Base-by-base conservation (phyloP, 176 grass and related monocot species). In the Cocos nucifera region DNA sequence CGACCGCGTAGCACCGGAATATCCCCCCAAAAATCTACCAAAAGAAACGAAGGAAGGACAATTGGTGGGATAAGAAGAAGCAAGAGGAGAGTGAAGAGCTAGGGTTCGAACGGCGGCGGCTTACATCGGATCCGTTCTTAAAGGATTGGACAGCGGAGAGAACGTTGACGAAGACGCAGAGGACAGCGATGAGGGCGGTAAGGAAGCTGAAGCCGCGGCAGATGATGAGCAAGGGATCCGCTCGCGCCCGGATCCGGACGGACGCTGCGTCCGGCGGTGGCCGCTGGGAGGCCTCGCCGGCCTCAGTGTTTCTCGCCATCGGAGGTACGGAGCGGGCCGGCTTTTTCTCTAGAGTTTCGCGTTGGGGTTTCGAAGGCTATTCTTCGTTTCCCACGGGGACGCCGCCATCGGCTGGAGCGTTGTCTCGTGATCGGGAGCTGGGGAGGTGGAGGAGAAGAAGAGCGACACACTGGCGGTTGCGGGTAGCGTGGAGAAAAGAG, bases 1-100 rank as follows among this genome's bases (percentile, higher is more conserved):
- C 49, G 39, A 88, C 84, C 16, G 81, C 93, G 66, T 88, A 91
- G 71, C 93, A 97, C n/a, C 93, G 78, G 70, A 97, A 91, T 44
- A 97, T 78, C 5, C 87, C 87, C 19, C 87, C 93, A 59, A 91
- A 88, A 56, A 97, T 91, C 87, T 97, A 67, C 24, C 51, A 51
- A 12, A 57, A 19, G 25, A 19, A 21, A 3, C 15, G 67, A 62
- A 51, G 79, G 50, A 62, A 44, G 19, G 52, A 20, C 21, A 24
- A 48, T 18, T 49, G 25, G 15, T 1, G 0, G 19, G n/a, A 22
- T 32, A 6, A 19, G 19, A 5, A 22, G 44, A 15, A 22, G 25
- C 4, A 18, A 44, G 16, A 4, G 4, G 12, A 54, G 4, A 59
- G 3, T 29, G 12, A 51, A 20, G 5, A 10, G 12, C 20, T 12